Evolutionary conservation across 2,329 filamentous ascomycete genomes (phyloP).

Genomic region (Aspergillus quadricinctus): DNA sequence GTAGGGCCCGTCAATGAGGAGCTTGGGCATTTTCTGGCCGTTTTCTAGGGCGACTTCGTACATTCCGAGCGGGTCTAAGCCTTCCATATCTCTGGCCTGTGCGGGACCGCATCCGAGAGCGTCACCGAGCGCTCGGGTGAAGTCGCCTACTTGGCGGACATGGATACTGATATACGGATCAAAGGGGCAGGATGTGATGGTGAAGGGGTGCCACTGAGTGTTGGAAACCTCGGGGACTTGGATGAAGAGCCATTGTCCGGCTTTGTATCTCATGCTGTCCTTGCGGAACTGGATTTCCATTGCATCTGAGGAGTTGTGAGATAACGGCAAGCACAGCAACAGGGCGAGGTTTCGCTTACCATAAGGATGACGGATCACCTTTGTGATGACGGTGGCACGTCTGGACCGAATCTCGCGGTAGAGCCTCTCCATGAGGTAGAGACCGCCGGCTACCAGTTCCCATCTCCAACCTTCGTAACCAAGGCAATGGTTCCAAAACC

Average conservation of each 20-base stretch:
- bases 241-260: slow-evolving; percentile 96
- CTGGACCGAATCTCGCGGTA: slow-evolving; percentile 86
- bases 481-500: slow-evolving; percentile 89
- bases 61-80: slow-evolving; percentile 89
- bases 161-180: slow-evolving; percentile 94
- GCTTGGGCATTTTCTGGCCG: slow-evolving; percentile 82
- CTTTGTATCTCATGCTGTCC: slow-evolving; percentile 95
- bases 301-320: slow-evolving; percentile 57
- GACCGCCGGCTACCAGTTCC: slow-evolving; percentile 79
- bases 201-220: slow-evolving; percentile 98
- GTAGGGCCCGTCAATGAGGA: slow-evolving; percentile 92
- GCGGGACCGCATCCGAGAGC: slow-evolving; percentile 86
- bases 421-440: slow-evolving; percentile 83
- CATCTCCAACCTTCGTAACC: slow-evolving; percentile 97
- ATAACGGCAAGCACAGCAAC: background rate
- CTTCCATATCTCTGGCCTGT: slow-evolving; percentile 85
- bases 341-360: slow-evolving; percentile 49
- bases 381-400: slow-evolving; percentile 81
- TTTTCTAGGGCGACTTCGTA: slow-evolving; percentile 95
- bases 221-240: slow-evolving; percentile 84
- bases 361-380: slow-evolving; percentile 93
- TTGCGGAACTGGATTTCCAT: slow-evolving; percentile 98
- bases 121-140: slow-evolving; percentile 88
- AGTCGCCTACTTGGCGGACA: slow-evolving; percentile 94
- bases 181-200: slow-evolving; percentile 95